Evolutionary conservation across 768 basidiomycete species (phyloP).

Genomic region (Leccinum subtestaceum): DNA sequence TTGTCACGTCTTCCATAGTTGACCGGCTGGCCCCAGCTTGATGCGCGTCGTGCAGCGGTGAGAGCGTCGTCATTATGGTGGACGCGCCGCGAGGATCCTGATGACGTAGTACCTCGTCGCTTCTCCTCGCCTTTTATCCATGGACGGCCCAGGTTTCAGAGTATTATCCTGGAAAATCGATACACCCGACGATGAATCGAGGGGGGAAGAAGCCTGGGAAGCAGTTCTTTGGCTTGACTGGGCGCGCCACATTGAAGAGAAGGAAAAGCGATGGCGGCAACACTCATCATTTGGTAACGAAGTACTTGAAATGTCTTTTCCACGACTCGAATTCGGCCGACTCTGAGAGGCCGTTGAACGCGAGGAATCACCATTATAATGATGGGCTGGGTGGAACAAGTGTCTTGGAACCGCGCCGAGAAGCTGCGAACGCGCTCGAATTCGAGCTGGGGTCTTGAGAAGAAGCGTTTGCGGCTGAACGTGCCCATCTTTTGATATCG

Average conservation of each 20-base stretch:
- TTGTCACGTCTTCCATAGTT: constrained; percentile 41
- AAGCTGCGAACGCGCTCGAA: constrained; percentile 5
- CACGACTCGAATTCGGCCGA: constrained; percentile 24
- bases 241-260: constrained; percentile 29
- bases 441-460: constrained; percentile 18
- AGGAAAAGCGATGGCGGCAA: constrained; percentile 30
- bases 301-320: constrained; percentile 18
- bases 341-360: constrained; percentile 24
- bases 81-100: constrained; percentile 24
- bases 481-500: constrained; percentile 30
- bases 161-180: constrained; percentile 27
- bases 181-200: constrained; percentile 33
- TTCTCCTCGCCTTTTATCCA: constrained; percentile 32
- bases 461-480: constrained; percentile 21
- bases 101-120: constrained; percentile 42
- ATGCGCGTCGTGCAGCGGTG: constrained; percentile 54
- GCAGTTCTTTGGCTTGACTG: constrained; percentile 19
- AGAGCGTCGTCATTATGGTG: constrained; percentile 30
- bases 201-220: constrained; percentile 31
- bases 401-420: constrained; percentile 32
- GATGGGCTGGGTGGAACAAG: constrained; percentile 20
- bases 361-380: constrained; percentile 11
- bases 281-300: constrained; percentile 23
- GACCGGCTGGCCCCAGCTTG: constrained; percentile 59
- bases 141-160: constrained; percentile 14